Percentiles rank a stretch among this genome's conserved stretches.
phyloP scores from a whole-genome alignment of 2,329 filamentous ascomycete genomes.

The Cucurbitaria berberidis region DNA sequence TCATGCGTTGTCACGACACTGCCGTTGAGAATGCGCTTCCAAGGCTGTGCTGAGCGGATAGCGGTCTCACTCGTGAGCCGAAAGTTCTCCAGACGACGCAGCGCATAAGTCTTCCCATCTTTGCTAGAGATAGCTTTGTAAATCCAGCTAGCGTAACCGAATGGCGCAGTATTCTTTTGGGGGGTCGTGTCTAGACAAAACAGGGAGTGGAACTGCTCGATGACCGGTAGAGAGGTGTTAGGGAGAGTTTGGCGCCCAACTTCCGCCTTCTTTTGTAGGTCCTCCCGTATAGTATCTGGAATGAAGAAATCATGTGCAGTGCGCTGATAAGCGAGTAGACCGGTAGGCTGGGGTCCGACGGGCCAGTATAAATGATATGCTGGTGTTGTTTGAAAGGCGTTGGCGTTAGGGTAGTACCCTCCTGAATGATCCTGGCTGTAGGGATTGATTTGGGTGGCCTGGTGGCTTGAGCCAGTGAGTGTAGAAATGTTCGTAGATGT shows the following conservation, averaged over 20 bases:
- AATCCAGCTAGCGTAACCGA: slow-evolving; percentile 90
- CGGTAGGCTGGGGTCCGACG: slow-evolving; percentile 80
- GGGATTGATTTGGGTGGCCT: slow-evolving; percentile 60
- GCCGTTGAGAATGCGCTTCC: slow-evolving; percentile 83
- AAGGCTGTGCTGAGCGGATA: slow-evolving; percentile 83
- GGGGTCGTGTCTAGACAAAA: slow-evolving; percentile 85
- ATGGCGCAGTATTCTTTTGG: slow-evolving; percentile 77
- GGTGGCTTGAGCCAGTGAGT: slow-evolving; percentile 45
- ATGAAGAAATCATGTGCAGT: slow-evolving; percentile 92
- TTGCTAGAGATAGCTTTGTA: slow-evolving; percentile 93
- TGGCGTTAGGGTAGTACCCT: slow-evolving; percentile 69
- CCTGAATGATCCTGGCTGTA: slow-evolving; percentile 76
- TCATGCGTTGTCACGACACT: slow-evolving; percentile 87
- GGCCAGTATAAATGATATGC: slow-evolving; percentile 90
- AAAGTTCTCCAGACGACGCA: slow-evolving; percentile 87
- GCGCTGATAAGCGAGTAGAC: slow-evolving; percentile 82
- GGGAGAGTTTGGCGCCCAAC: slow-evolving; percentile 84
- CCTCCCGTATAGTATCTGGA: slow-evolving; percentile 82
- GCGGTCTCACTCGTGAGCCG: slow-evolving; percentile 87
- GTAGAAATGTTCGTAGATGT: slow-evolving; percentile 42
- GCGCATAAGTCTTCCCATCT: slow-evolving; percentile 85
- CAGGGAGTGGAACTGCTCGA: slow-evolving; percentile 91
- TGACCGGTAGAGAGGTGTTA: slow-evolving; percentile 74
- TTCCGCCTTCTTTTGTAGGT: slow-evolving; percentile 86
- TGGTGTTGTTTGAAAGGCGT: slow-evolving; percentile 62